Evolutionary conservation across 495 filamentous ascomycete genomes (phyloP).

Genomic region (Talaromyces thailandensis): DNA sequence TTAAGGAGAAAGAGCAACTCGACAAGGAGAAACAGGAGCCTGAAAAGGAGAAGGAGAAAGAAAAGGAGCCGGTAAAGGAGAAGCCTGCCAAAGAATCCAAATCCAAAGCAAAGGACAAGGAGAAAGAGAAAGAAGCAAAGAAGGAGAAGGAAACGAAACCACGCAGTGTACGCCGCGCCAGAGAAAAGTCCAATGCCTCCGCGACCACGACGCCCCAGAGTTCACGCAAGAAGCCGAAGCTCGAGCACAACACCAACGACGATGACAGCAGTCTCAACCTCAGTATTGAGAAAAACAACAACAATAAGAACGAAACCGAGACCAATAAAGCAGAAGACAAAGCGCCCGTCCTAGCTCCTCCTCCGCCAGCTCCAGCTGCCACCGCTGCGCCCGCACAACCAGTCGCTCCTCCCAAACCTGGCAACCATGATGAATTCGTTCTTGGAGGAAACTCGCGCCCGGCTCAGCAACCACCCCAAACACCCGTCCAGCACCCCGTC

Average conservation of each 20-base stretch:
- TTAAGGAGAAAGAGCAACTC: slow-evolving; percentile 7
- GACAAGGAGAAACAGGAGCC: slow-evolving; percentile 4
- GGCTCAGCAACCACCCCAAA: slow-evolving; percentile 5
- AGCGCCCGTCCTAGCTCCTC: slow-evolving; percentile 3
- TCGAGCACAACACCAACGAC: slow-evolving; percentile 23
- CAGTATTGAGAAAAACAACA: background rate
- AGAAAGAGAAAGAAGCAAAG: slow-evolving; percentile 1
- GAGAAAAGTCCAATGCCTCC: slow-evolving; percentile 28
- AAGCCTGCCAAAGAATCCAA: background rate
- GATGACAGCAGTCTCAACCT: slow-evolving; percentile 10
- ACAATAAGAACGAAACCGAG: slow-evolving; percentile 5
- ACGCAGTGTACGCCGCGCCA: slow-evolving; percentile 23
- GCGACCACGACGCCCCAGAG: slow-evolving; percentile 14
- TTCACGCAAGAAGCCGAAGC: slow-evolving; percentile 40
- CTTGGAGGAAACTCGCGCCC: slow-evolving; percentile 5
- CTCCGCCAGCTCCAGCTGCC: slow-evolving; percentile 7
- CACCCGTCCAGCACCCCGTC: slow-evolving; percentile 16
- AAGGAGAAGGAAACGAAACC: slow-evolving; percentile 17
- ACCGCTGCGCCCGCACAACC: slow-evolving; percentile 14
- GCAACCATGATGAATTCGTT: slow-evolving; percentile 4
- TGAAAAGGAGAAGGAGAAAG: slow-evolving; percentile 5
- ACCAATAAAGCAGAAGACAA: slow-evolving; percentile 1
- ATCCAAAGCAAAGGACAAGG: slow-evolving; percentile 1
- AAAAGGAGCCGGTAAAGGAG: background rate
- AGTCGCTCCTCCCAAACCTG: background rate